Evolutionary conservation across 306 rosid species (phyloP).

Genomic region (Arachis stenosperma): DNA sequence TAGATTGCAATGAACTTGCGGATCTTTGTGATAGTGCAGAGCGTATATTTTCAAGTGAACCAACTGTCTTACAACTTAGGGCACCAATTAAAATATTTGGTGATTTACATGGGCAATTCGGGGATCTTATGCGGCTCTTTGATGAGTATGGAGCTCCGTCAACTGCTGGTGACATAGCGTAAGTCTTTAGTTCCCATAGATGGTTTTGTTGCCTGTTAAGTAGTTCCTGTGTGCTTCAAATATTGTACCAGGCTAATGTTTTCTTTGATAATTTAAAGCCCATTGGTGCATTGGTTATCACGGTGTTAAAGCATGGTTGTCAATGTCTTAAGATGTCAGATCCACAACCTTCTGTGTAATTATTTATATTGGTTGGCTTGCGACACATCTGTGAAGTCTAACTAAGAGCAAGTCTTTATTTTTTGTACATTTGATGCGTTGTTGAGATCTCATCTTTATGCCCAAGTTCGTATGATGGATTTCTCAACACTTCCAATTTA

Average conservation of each 20-base stretch:
- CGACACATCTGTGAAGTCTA: conserved; percentile 14
- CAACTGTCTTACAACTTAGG: conserved; percentile 85
- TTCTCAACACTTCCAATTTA: neutral
- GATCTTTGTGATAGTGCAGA: conserved; percentile 99
- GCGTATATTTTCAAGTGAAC: conserved; percentile 95
- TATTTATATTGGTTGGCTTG: conserved; percentile 15
- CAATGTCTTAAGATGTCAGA: conserved; percentile 20
- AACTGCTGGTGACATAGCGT: conserved; percentile 99
- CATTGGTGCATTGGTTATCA: conserved; percentile 20
- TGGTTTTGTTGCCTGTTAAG: conserved; percentile 14
- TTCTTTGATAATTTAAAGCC: conserved; percentile 1
- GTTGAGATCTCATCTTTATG: conserved; percentile 16
- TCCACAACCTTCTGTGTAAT: conserved; percentile 10
- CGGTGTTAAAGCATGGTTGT: conserved; percentile 5
- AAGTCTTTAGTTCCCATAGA: conserved; percentile 49
- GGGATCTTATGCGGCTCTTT: conserved; percentile 99
- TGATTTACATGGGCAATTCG: conserved; percentile 98
- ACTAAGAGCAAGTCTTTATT: neutral
- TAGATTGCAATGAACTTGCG: conserved; percentile 98
- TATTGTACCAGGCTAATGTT: neutral
- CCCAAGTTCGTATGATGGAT: conserved; percentile 16
- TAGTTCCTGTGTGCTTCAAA: conserved; percentile 12
- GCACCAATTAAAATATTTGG: conserved; percentile 99
- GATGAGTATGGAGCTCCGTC: conserved; percentile 99
- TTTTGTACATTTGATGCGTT: conserved; percentile 17